These are phyloP conservation scores for Cairneyella variabilis DNA, from an alignment of 495 filamentous ascomycete genomes.

Conservation along the genomic window DNA sequence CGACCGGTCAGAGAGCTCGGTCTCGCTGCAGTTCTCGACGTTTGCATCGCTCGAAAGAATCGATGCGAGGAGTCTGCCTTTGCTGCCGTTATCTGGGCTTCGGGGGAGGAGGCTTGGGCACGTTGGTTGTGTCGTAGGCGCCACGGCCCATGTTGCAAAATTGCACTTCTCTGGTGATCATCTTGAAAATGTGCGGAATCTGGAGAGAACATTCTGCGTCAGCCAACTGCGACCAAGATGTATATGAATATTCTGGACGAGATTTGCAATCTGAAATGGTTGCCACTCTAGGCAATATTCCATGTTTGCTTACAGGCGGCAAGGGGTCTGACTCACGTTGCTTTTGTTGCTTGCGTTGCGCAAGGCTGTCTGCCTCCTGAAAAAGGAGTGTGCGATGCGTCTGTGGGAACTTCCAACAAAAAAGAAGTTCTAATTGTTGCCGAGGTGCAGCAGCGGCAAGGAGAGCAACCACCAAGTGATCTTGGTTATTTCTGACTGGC, in stretches of 20 bases:
- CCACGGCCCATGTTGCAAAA: slow-evolving; percentile 50
- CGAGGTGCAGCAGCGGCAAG: background rate
- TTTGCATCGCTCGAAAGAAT: slow-evolving; percentile 6
- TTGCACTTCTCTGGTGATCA: slow-evolving; percentile 44
- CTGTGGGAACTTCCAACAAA: slow-evolving; percentile 8
- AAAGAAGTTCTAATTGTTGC: background rate
- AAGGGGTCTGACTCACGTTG: slow-evolving; percentile 21
- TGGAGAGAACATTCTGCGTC: slow-evolving; percentile 2
- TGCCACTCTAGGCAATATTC: background rate
- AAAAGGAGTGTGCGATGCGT: slow-evolving; percentile 3
- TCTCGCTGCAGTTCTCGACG: slow-evolving; percentile 2
- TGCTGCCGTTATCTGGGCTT: slow-evolving; percentile 38
- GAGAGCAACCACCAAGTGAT: too few relatives aligned
- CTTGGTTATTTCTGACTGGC: background rate
- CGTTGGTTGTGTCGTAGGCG: slow-evolving; percentile 54
- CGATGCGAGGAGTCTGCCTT: background rate
- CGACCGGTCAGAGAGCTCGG: slow-evolving; percentile 2
- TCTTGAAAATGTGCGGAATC: slow-evolving; percentile 24
- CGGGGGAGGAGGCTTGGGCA: slow-evolving; percentile 50
- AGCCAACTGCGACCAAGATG: too few relatives aligned
- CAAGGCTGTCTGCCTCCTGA: slow-evolving; percentile 18
- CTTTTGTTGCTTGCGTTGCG: slow-evolving; percentile 13
- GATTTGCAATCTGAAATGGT: slow-evolving; percentile 5
- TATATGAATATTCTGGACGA: background rate
- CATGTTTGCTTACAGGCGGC: slow-evolving; percentile 1